phyloP scores from a whole-genome alignment of 2,329 filamentous ascomycete species.

The Botryotinia calthae region DNA sequence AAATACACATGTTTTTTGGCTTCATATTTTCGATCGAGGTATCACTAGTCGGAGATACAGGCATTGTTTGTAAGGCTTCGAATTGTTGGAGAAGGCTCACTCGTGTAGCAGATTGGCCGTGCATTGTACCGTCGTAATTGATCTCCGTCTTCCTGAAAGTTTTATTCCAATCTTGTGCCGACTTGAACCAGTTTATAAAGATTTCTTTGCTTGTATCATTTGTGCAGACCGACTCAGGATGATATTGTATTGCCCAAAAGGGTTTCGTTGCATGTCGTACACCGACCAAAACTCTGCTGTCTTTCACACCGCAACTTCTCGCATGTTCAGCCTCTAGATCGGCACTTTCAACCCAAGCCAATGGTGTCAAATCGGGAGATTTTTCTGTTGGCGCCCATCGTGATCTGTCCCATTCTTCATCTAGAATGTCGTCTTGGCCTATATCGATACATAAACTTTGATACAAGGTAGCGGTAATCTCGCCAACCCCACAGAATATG shows the following conservation, averaged over 20 bases:
- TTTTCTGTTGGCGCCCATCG: constrained; percentile 31
- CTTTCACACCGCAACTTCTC: constrained; percentile 32
- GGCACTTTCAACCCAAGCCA: constrained; percentile 39
- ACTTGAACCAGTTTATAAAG: constrained; percentile 61
- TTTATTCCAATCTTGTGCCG: constrained; percentile 48
- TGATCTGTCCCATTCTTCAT: constrained; percentile 27
- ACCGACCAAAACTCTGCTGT: constrained; percentile 55
- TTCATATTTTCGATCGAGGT: constrained; percentile 14
- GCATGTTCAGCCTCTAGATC: constrained; percentile 29
- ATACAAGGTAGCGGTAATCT: constrained; percentile 41
- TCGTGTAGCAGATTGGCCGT: constrained; percentile 30
- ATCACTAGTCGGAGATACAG: constrained; percentile 12
- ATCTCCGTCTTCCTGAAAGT: constrained; percentile 18
- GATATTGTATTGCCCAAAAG: constrained; percentile 69
- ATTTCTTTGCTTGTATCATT: constrained; percentile 53
- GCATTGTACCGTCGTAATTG: constrained; percentile 19
- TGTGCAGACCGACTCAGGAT: constrained; percentile 69
- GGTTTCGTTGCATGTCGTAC: constrained; percentile 57
- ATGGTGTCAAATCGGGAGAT: constrained; percentile 34
- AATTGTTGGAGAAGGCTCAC: constrained; percentile 33
- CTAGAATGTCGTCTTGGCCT: constrained; percentile 30
- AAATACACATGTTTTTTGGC: constrained; percentile 41
- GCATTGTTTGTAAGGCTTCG: constrained; percentile 20
- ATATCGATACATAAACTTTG: constrained; percentile 43
- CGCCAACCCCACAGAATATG: constrained; percentile 36